Conservation (phyloP, 1,284 basidiomycete species). For the Apiotrichum siamense region DNA sequence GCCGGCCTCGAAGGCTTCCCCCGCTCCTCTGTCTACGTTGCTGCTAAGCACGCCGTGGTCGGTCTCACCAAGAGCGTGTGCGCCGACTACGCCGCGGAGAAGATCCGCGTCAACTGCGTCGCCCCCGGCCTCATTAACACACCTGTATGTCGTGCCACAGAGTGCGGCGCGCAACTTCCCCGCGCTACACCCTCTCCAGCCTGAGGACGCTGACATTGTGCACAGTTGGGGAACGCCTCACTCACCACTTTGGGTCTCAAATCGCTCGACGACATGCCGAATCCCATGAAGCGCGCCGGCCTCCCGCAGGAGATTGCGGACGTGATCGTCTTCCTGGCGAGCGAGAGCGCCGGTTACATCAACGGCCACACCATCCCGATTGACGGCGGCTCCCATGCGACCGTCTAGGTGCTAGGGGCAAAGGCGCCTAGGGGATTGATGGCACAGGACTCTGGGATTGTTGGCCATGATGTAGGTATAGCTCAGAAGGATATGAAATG, state of each 20-base stretch:
- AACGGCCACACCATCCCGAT: slow-evolving; percentile 30
- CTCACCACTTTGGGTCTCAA: not conserved
- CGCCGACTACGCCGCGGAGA: slow-evolving; percentile 8
- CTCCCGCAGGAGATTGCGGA: slow-evolving; percentile 33
- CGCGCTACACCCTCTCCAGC: too few relatives aligned
- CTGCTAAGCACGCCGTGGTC: slow-evolving; percentile 17
- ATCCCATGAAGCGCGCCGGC: slow-evolving; percentile 1
- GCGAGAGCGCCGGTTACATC: slow-evolving; percentile 30
- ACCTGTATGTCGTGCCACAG: slow-evolving; percentile 1
- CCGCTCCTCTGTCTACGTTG: not conserved
- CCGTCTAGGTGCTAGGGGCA: too few relatives aligned
- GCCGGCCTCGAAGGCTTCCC: slow-evolving; percentile 1
- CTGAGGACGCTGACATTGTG: not conserved
- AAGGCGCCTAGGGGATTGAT: too few relatives aligned
- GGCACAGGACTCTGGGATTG: too few relatives aligned
- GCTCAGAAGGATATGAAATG: too few relatives aligned
- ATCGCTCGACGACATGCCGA: not conserved
- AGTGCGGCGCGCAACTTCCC: too few relatives aligned
- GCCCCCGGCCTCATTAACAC: slow-evolving; percentile 11
- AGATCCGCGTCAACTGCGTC: slow-evolving; percentile 13
- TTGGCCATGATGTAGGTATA: too few relatives aligned
- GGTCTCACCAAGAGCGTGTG: slow-evolving; percentile 10
- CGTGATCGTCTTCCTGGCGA: slow-evolving; percentile 25
- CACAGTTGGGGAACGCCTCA: not conserved
- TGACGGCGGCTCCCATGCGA: slow-evolving; percentile 34